These are phyloP conservation scores for Zygoascus biomembranicola DNA, from an alignment of 805 yeast species.

Conservation along the genomic window DNA sequence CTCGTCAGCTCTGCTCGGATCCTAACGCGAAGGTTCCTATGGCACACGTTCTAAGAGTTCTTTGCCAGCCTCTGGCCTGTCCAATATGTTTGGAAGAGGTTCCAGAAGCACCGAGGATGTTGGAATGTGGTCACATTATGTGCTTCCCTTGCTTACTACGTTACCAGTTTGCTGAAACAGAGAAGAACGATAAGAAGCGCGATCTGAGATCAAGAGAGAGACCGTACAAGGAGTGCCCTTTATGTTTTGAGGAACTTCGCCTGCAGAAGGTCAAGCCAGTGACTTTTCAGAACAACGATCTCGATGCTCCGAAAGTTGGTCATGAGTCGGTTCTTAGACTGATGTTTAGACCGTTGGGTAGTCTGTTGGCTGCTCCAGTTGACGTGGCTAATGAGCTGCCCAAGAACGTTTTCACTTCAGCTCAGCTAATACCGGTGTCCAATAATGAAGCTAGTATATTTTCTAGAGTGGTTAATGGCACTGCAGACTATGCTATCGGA, in stretches of 20 bases:
- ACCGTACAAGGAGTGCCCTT: constrained; percentile 65
- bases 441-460: constrained; percentile 29
- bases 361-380: constrained; percentile 17
- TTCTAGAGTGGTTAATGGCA: constrained; percentile 65
- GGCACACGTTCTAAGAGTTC: constrained; percentile 58
- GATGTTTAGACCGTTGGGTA: constrained; percentile 40
- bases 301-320: constrained; percentile 50
- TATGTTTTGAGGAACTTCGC: constrained; percentile 55
- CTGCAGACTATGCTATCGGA: constrained; percentile 41
- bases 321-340: constrained; percentile 52
- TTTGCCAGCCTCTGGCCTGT: constrained; percentile 63
- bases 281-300: constrained; percentile 39
- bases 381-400: constrained; percentile 6
- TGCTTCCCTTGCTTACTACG: constrained; percentile 72
- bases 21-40: constrained; percentile 69
- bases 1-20: constrained; percentile 51
- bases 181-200: constrained; percentile 19
- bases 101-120: constrained; percentile 91
- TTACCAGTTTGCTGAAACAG: constrained; percentile 49
- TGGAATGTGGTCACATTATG: constrained; percentile 86
- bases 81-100: constrained; percentile 85
- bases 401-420: constrained; percentile 1
- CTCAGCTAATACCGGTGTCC: neutral
- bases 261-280: constrained; percentile 62
- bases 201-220: constrained; percentile 16